phyloP scores from a whole-genome alignment of 164 flowering plant genomes.

The Magnolia sinica region DNA sequence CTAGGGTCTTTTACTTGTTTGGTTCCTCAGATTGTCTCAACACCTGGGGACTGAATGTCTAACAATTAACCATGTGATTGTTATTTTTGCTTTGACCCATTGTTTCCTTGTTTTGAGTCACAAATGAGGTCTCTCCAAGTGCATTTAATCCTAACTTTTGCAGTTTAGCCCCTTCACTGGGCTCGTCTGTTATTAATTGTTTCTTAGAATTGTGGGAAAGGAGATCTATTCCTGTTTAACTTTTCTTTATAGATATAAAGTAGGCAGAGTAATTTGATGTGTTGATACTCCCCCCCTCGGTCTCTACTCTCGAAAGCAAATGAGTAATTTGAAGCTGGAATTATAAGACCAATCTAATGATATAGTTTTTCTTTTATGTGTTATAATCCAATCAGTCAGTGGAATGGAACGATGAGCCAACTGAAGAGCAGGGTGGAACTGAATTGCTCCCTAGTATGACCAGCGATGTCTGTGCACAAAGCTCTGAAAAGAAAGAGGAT shows the following conservation, averaged over 20 bases:
- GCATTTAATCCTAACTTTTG: no score
- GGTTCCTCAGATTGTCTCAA: no score
- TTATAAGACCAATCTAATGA: not conserved
- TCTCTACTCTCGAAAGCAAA: not conserved
- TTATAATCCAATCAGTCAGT: slow-evolving; percentile 43
- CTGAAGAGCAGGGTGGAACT: slow-evolving; percentile 64
- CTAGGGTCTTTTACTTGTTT: no score
- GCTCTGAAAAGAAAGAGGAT: slow-evolving; percentile 65
- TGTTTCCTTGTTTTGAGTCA: no score
- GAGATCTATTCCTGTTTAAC: not conserved
- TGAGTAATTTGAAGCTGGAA: not conserved
- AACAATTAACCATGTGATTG: no score
- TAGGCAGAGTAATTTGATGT: not conserved
- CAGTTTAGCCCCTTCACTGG: no score
- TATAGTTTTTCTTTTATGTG: slow-evolving; percentile 1
- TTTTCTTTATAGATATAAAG: not conserved
- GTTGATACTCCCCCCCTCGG: not conserved
- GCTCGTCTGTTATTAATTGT: not conserved
- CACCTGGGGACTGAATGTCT: no score
- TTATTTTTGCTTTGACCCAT: no score
- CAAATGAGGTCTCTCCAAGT: no score
- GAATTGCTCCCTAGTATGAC: slow-evolving; percentile 41
- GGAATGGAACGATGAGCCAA: slow-evolving; percentile 93
- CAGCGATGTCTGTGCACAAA: slow-evolving; percentile 45
- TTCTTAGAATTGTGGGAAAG: not conserved